phyloP scores from a whole-genome alignment of 768 basidiomycete genomes.

The Tulasnella calospora region DNA sequence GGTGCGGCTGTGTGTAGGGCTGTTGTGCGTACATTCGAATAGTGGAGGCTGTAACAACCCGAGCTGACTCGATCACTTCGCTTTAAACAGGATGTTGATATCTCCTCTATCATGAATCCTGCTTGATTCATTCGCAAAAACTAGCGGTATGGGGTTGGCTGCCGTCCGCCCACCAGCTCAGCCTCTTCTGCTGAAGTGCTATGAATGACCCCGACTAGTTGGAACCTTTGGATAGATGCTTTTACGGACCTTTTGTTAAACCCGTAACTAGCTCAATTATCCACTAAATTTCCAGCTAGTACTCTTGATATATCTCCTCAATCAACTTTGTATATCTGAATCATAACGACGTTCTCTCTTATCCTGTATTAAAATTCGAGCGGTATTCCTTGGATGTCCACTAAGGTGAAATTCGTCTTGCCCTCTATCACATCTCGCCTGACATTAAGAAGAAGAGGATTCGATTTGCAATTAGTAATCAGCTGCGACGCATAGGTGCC shows the following conservation, averaged over 20 bases:
- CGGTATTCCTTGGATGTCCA: no score
- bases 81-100: neutral
- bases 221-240: neutral
- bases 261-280: no score
- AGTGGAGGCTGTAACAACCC: neutral
- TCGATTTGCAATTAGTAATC: no score
- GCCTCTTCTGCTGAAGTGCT: neutral
- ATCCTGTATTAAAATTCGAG: no score
- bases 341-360: no score
- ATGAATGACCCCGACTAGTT: neutral
- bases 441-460: no score
- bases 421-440: no score
- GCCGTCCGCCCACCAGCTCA: neutral
- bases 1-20: neutral
- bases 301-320: no score
- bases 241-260: neutral
- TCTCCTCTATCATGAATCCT: neutral
- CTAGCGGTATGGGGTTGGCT: neutral
- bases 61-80: neutral
- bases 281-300: no score
- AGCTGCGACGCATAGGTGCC: no score
- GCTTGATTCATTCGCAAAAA: neutral
- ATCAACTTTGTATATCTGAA: no score
- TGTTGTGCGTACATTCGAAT: neutral
- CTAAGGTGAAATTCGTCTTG: no score